Evolutionary conservation across 2,329 filamentous ascomycete genomes (phyloP), one percentile per base, ranked within the genome.

Genomic region (Conoideocrella luteorostrata): DNA sequence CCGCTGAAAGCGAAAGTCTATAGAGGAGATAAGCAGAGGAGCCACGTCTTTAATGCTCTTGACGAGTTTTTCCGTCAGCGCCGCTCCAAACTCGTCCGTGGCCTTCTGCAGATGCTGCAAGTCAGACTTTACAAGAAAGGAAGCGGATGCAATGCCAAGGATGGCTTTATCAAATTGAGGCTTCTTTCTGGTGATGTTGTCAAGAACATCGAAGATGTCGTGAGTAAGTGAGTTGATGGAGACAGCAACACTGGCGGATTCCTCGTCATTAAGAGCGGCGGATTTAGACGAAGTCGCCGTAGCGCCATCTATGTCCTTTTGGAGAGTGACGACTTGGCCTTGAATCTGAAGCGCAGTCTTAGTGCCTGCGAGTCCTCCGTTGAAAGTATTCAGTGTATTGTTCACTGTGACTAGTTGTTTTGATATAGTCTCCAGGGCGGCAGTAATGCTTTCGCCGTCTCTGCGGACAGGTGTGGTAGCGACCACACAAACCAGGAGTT

Each of bases 121-220:
- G 12, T 38, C 41, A 4, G 17, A 21, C 41, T 33, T 43, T 17
- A 43, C 41, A 6, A 38, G 33, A 11, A 17, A 18, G 7, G 41
- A 43, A 13, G 41, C 41, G 10, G 34, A 39, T 15, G 17, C 34
- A 7, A 39, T 18, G 7, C 34, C 41, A 2, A 43, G 26, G 20
- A 43, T 43, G 26, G 41, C 34, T 26, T 29, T 43, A 34, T 43
- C 34, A 21, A 43, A 43, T 7, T 38, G 21, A 6, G 34, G 34
- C 24, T 39, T 38, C 18, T 38, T 38, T 13, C 12, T 11, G 23
- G 32, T 26, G 13, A 43, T 7, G 34, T 9, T 38, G 34, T 43
- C 41, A 4, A 43, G 34, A n/a, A 43, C 33, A 15, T 13, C 17
- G 41, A 24, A 43, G 13, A 43, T 32, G 13, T 43, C 33, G 26